Conservation (phyloP, 352 stramenopile species). For the Phytophthora litchii region DNA sequence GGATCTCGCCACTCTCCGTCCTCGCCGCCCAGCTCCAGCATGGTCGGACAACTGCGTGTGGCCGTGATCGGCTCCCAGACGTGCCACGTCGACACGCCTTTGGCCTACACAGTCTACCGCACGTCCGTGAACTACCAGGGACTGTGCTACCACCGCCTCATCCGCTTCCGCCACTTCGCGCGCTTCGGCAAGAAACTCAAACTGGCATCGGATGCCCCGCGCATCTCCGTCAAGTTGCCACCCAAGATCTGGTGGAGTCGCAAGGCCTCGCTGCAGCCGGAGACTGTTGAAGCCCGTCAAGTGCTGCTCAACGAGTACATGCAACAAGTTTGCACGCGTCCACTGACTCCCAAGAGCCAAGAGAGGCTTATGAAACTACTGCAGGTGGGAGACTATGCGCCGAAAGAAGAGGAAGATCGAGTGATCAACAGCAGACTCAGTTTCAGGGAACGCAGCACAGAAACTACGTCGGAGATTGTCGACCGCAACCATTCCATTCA, state of each 20-base stretch:
- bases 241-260: constrained; percentile 66
- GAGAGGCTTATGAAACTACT: constrained; percentile 63
- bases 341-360: constrained; percentile 49
- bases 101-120: constrained; percentile 77
- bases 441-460: constrained; percentile 31
- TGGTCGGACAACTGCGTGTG: constrained; percentile 55
- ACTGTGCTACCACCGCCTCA: constrained; percentile 68
- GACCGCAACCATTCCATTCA: constrained; percentile 23
- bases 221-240: constrained; percentile 42
- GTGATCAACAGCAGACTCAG: constrained; percentile 31
- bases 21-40: constrained; percentile 13
- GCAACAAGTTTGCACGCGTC: constrained; percentile 47
- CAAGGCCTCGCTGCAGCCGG: constrained; percentile 53
- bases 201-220: constrained; percentile 24
- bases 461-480: constrained; percentile 27
- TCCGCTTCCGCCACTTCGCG: constrained; percentile 72
- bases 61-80: constrained; percentile 76
- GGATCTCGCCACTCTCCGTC: constrained; percentile 5
- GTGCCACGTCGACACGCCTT: constrained; percentile 28
- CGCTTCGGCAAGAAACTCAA: constrained; percentile 57
- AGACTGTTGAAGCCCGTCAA: constrained; percentile 70
- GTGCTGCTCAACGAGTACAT: constrained; percentile 83
- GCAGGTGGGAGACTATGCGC: constrained; percentile 59
- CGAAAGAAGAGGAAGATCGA: constrained; percentile 29
- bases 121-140: constrained; percentile 71